A percentile compares a stretch with the other conserved stretches of the same genome.
These are phyloP conservation scores for Limnomonas spitsbergensis DNA, from an alignment of 139 green algal species.

Conservation along the genomic window DNA sequence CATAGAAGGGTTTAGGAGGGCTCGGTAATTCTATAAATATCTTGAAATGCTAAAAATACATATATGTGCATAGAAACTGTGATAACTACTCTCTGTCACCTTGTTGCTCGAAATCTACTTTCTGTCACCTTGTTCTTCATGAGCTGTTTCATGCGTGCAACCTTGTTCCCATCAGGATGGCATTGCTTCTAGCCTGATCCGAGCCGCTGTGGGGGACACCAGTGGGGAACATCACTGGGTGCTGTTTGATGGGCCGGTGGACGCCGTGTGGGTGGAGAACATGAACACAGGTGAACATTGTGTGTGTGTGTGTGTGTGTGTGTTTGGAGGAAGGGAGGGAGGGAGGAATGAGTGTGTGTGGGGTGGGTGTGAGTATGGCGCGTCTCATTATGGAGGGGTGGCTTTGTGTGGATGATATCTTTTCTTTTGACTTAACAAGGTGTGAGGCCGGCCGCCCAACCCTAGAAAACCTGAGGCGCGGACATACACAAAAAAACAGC, in stretches of 20 bases:
- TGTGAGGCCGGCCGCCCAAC: too few species aligned
- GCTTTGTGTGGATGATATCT: background rate
- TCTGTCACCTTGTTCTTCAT: too few species aligned
- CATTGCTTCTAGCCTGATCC: constrained; percentile 63
- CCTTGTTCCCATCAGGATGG: too few species aligned
- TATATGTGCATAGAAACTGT: background rate
- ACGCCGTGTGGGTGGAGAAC: constrained; percentile 84
- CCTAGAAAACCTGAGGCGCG: too few species aligned
- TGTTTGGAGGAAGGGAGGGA: background rate
- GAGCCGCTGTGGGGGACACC: constrained; percentile 49
- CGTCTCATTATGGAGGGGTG: background rate
- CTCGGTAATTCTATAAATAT: too few species aligned
- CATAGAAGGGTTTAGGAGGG: too few species aligned
- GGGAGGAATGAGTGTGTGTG: too few species aligned
- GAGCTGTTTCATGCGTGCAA: too few species aligned
- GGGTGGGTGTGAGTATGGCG: background rate
- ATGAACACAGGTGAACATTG: constrained; percentile 63
- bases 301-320: background rate
- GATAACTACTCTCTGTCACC: background rate
- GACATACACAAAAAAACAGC: too few species aligned
- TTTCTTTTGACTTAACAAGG: too few species aligned
- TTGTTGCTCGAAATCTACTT: background rate
- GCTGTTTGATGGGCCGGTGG: constrained; percentile 77
- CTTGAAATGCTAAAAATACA: too few species aligned
- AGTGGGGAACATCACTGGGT: constrained; percentile 68